phyloP scores from a whole-genome alignment of 2,329 filamentous ascomycete genomes.

The Coniella vitis region DNA sequence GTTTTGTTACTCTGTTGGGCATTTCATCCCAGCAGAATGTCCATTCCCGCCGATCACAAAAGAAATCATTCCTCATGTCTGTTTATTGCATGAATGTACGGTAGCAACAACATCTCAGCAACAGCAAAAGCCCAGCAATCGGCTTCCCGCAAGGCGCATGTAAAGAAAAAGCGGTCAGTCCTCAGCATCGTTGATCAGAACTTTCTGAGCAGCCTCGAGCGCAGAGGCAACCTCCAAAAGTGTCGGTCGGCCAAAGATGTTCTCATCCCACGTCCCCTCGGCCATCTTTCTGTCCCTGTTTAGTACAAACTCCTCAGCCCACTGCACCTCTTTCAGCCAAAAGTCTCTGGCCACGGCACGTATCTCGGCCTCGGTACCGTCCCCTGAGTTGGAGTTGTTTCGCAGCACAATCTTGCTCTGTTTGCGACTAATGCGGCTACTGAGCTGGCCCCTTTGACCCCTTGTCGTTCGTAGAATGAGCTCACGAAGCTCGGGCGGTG shows the following conservation, averaged over 20 bases:
- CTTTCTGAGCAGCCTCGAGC: conserved; percentile 19
- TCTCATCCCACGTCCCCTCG: conserved; percentile 40
- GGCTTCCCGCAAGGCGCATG: too few relatives aligned
- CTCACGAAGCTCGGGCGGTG: conserved; percentile 36
- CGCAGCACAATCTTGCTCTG: conserved; percentile 39
- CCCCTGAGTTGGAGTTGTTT: conserved; percentile 19
- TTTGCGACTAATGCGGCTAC: conserved; percentile 36
- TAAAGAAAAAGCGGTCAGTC: too few relatives aligned
- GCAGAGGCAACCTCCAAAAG: conserved; percentile 35
- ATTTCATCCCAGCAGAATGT: not conserved
- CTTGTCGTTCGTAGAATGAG: conserved; percentile 47
- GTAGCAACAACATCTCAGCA: too few relatives aligned
- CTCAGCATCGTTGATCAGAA: not conserved
- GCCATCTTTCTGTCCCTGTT: conserved; percentile 31
- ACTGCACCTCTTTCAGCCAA: conserved; percentile 42
- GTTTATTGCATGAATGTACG: too few relatives aligned
- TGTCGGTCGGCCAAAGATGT: conserved; percentile 42
- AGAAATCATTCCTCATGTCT: not conserved
- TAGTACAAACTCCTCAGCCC: conserved; percentile 40
- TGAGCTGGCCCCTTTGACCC: conserved; percentile 39
- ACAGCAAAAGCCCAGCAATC: too few relatives aligned
- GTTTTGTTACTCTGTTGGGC: too few relatives aligned
- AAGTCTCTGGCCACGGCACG: conserved; percentile 31
- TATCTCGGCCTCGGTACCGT: conserved; percentile 29
- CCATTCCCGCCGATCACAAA: not conserved